Evolutionary conservation across 306 rosid species (phyloP).

Genomic region (Argentina anserina): DNA sequence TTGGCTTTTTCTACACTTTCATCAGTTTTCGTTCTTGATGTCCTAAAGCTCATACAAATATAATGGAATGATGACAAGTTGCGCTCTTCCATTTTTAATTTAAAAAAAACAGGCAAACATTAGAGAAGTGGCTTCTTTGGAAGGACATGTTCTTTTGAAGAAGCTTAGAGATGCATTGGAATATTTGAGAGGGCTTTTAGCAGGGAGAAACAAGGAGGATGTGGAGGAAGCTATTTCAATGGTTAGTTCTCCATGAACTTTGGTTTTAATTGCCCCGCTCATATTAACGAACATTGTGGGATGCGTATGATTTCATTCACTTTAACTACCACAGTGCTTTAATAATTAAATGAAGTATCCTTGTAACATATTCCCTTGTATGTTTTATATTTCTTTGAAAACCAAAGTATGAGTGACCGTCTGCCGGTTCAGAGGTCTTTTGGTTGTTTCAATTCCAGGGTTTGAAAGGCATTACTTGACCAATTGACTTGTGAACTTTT

Average conservation of each 20-base stretch:
- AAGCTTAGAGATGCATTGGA: constrained; percentile 95
- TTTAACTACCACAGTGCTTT: background rate
- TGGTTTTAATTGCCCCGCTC: constrained; percentile 14
- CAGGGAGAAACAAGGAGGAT: constrained; percentile 84
- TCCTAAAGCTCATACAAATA: background rate
- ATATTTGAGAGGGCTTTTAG: constrained; percentile 63
- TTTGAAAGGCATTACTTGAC: too few species aligned
- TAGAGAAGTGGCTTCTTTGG: constrained; percentile 88
- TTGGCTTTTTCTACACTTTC: constrained; percentile 21
- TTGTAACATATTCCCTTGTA: background rate
- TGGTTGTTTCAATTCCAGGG: background rate
- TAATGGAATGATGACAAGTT: background rate
- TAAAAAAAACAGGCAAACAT: constrained; percentile 62
- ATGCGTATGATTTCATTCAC: background rate
- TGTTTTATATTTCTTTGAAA: background rate
- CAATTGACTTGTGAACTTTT: too few species aligned
- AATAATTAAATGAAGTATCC: background rate
- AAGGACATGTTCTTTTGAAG: constrained; percentile 95
- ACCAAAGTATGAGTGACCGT: background rate
- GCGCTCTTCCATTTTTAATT: constrained; percentile 20
- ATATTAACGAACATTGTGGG: background rate
- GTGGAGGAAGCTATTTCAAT: constrained; percentile 94
- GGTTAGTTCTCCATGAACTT: constrained; percentile 54
- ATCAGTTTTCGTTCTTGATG: constrained; percentile 11
- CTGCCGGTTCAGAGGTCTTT: background rate